Evolutionary conservation across 2,329 filamentous ascomycete genomes (phyloP).

Genomic region (Phialophora macrospora): DNA sequence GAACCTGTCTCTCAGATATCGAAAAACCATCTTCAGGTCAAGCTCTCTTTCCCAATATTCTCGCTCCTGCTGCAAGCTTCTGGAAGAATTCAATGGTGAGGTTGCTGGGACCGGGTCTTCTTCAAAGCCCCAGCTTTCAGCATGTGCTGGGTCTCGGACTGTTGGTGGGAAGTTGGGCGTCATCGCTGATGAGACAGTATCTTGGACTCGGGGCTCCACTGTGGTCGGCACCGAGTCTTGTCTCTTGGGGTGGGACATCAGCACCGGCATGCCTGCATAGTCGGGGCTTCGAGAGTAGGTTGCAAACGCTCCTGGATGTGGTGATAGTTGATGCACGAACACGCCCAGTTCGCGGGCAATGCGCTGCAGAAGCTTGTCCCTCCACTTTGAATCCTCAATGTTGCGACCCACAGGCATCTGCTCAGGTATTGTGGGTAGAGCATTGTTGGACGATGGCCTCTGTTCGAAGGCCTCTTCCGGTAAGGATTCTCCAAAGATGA

Average conservation of each 20-base stretch:
- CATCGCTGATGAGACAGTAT: constrained; percentile 30
- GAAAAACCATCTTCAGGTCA: constrained; percentile 89
- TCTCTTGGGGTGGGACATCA: constrained; percentile 38
- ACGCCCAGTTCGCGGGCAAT: constrained; percentile 86
- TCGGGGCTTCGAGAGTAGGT: constrained; percentile 72
- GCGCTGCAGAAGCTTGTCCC: constrained; percentile 77
- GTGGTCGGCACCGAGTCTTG: constrained; percentile 41
- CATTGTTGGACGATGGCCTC: constrained; percentile 24
- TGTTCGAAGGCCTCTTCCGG: constrained; percentile 50
- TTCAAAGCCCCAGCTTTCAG: constrained; percentile 69
- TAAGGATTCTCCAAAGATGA: constrained; percentile 83
- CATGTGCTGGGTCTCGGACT: constrained; percentile 53
- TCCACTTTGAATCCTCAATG: constrained; percentile 60
- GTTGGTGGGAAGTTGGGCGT: constrained; percentile 58
- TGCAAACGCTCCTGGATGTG: constrained; percentile 86
- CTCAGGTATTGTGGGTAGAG: constrained; percentile 34
- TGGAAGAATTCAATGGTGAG: constrained; percentile 50
- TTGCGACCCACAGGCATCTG: constrained; percentile 24
- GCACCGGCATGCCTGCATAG: constrained; percentile 76
- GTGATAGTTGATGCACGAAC: constrained; percentile 80
- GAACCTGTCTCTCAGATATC: constrained; percentile 80
- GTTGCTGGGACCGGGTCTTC: constrained; percentile 58
- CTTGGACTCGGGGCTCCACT: constrained; percentile 14
- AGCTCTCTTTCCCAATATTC: constrained; percentile 95
- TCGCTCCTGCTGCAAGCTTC: constrained; percentile 58